These are phyloP conservation scores for Microdochium bolleyi DNA, from an alignment of 2,329 filamentous ascomycete genomes.

Conservation along the genomic window DNA sequence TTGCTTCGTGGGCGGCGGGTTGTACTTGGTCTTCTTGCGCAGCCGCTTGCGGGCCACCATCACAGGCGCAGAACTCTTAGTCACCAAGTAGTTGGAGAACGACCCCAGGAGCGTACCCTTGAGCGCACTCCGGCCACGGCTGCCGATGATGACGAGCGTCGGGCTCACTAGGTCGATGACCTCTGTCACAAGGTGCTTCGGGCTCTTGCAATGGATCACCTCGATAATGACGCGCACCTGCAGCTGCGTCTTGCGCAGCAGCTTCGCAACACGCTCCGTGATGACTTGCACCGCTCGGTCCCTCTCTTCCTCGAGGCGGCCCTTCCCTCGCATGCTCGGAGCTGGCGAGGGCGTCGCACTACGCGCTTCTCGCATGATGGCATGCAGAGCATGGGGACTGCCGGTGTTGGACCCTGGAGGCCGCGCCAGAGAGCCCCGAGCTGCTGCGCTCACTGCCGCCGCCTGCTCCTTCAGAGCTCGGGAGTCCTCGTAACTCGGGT, in stretches of 20 bases:
- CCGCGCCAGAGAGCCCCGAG: conserved; percentile 13
- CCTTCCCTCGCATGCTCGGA: conserved; percentile 40
- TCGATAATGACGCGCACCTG: conserved; percentile 93
- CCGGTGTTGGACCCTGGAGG: conserved; percentile 10
- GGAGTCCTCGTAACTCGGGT: conserved; percentile 56
- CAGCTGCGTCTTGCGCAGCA: conserved; percentile 82
- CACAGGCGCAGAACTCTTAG: conserved; percentile 91
- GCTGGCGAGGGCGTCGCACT: conserved; percentile 34
- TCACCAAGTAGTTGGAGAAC: conserved; percentile 95
- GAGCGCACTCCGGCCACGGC: conserved; percentile 79
- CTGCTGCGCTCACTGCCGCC: conserved; percentile 59
- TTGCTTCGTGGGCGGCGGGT: conserved; percentile 60
- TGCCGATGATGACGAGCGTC: conserved; percentile 88
- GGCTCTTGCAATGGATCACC: conserved; percentile 96
- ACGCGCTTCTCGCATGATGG: conserved; percentile 14
- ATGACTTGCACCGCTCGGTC: conserved; percentile 76
- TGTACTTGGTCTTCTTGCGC: conserved; percentile 78
- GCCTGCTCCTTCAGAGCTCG: conserved; percentile 71
- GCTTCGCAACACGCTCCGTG: conserved; percentile 72
- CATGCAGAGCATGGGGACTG: conserved; percentile 9
- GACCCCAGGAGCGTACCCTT: conserved; percentile 94
- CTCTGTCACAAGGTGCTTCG: conserved; percentile 91
- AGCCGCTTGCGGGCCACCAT: conserved; percentile 95
- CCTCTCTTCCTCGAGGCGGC: conserved; percentile 68
- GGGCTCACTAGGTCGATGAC: conserved; percentile 91